phyloP scores from a whole-genome alignment of 2,329 filamentous ascomycete genomes.

The Exophiala alcalophila region DNA sequence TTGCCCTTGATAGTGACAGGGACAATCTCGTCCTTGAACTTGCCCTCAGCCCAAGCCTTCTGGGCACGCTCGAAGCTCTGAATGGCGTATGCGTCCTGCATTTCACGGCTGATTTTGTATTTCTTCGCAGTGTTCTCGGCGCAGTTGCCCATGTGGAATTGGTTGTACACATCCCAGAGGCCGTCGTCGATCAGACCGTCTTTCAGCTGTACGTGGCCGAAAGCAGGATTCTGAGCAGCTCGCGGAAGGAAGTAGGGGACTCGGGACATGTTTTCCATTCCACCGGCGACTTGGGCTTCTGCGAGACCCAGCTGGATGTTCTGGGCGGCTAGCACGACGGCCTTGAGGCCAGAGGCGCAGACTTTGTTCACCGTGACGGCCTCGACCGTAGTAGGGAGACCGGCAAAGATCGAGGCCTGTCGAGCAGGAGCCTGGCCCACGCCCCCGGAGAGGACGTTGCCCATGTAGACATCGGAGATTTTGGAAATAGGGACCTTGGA shows the following conservation, averaged over 20 bases:
- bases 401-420: constrained; percentile 85
- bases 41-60: constrained; percentile 76
- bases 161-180: constrained; percentile 91
- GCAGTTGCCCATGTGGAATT: constrained; percentile 97
- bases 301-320: constrained; percentile 90
- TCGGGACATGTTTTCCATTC: constrained; percentile 97
- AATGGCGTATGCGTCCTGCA: constrained; percentile 89
- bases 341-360: constrained; percentile 91
- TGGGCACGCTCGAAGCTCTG: constrained; percentile 86
- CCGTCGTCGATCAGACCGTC: constrained; percentile 94
- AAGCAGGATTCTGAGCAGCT: constrained; percentile 75
- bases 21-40: constrained; percentile 85
- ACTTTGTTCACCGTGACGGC: constrained; percentile 97
- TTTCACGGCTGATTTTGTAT: constrained; percentile 72
- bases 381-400: constrained; percentile 76
- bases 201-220: constrained; percentile 82
- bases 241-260: constrained; percentile 88
- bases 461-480: constrained; percentile 95
- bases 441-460: constrained; percentile 81
- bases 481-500: constrained; percentile 76
- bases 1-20: constrained; percentile 79
- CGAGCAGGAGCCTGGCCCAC: constrained; percentile 89
- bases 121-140: constrained; percentile 94
- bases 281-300: constrained; percentile 85
- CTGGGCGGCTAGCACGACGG: constrained; percentile 83